Evolutionary conservation across 805 yeast genomes (phyloP).

Genomic region (Ascoidea rubescens): DNA sequence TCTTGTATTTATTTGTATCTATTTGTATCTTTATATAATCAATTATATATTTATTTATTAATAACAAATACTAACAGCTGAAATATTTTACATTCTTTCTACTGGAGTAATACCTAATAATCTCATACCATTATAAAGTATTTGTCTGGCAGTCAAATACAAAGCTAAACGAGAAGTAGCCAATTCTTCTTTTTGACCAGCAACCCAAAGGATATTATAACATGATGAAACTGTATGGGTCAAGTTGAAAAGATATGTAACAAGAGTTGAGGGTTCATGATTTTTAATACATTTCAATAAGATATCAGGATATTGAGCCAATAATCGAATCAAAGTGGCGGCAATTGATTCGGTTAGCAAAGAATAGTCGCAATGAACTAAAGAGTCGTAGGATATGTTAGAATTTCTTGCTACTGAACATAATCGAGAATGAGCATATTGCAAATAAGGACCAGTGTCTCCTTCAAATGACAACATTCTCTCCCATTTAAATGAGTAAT

Average conservation of each 20-base stretch:
- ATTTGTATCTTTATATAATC: too few species aligned
- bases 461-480: slow-evolving; percentile 98
- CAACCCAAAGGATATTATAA: slow-evolving; percentile 91
- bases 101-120: slow-evolving; percentile 94
- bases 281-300: slow-evolving; percentile 72
- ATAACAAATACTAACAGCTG: too few species aligned
- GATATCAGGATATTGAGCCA: slow-evolving; percentile 87
- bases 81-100: slow-evolving; percentile 67
- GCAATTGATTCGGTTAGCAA: slow-evolving; percentile 64
- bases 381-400: slow-evolving; percentile 27
- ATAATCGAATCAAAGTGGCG: slow-evolving; percentile 51
- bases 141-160: slow-evolving; percentile 81
- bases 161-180: slow-evolving; percentile 87
- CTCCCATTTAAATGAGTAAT: slow-evolving; percentile 94
- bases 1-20: too few species aligned
- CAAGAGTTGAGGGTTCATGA: slow-evolving; percentile 86
- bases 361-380: slow-evolving; percentile 37
- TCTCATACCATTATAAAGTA: slow-evolving; percentile 77
- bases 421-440: slow-evolving; percentile 95
- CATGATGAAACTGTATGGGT: slow-evolving; percentile 94
- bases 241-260: slow-evolving; percentile 82
- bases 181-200: slow-evolving; percentile 81
- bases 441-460: slow-evolving; percentile 97
- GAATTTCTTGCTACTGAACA: slow-evolving; percentile 89
- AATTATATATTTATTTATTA: too few species aligned